Conservation (phyloP, 768 basidiomycete species). For the Chlorophyllum brunneum region DNA sequence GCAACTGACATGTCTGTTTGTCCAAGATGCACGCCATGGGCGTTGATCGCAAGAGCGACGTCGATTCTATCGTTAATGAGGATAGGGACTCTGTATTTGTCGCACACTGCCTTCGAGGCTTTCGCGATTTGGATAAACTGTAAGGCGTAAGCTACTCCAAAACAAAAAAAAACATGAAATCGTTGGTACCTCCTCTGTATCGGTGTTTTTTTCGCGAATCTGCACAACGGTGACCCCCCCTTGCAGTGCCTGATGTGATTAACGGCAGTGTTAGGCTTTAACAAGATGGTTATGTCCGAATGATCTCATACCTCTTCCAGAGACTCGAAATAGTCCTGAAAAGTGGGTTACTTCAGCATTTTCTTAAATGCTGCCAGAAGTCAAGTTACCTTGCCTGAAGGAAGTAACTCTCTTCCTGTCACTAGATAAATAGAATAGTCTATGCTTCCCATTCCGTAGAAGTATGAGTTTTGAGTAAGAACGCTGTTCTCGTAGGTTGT, state of each 20-base stretch:
- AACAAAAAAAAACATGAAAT: not conserved
- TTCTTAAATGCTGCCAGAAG: slow-evolving; percentile 1
- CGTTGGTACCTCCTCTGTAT: slow-evolving; percentile 74
- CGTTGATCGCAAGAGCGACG: slow-evolving; percentile 73
- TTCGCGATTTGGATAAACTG: slow-evolving; percentile 78
- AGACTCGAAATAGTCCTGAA: slow-evolving; percentile 63
- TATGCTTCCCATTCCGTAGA: slow-evolving; percentile 22
- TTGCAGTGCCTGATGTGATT: slow-evolving; percentile 55
- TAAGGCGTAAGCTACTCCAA: not conserved
- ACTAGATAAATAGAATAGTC: slow-evolving; percentile 85
- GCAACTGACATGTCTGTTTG: slow-evolving; percentile 80
- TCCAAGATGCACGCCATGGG: slow-evolving; percentile 84
- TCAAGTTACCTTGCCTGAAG: slow-evolving; percentile 61
- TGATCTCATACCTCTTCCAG: slow-evolving; percentile 62
- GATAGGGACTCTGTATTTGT: slow-evolving; percentile 73
- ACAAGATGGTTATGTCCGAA: no score
- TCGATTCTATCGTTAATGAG: slow-evolving; percentile 89
- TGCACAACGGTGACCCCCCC: slow-evolving; percentile 92
- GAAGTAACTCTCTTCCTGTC: slow-evolving; percentile 75
- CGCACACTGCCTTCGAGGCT: slow-evolving; percentile 67
- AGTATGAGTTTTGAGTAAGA: not conserved
- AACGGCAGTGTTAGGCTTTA: no score
- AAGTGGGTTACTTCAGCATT: slow-evolving; percentile 12
- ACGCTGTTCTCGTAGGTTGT: no score
- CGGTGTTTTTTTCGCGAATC: slow-evolving; percentile 79